phyloP scores from a whole-genome alignment of 179 eudicot species.

The Beta lomatogona region DNA sequence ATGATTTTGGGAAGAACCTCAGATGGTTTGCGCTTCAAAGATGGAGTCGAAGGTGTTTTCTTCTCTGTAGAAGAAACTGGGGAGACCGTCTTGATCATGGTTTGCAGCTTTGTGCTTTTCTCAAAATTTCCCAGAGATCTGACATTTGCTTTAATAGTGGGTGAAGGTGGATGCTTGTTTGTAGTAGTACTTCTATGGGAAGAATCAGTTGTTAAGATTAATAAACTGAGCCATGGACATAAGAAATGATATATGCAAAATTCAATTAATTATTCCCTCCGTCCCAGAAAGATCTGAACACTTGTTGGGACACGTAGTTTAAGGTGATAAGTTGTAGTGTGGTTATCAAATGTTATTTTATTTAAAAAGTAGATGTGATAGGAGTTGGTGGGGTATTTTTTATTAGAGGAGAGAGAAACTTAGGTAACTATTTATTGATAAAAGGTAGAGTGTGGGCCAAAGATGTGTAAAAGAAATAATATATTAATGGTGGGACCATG shows the following conservation, averaged over 20 bases:
- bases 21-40: slow-evolving; percentile 64
- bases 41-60: slow-evolving; percentile 43
- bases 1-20: slow-evolving; percentile 49
- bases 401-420: too few species aligned
- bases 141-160: slow-evolving; percentile 30
- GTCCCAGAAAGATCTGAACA: too few species aligned
- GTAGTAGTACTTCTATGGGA: slow-evolving; percentile 35
- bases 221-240: slow-evolving; percentile 6
- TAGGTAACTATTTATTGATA: too few species aligned
- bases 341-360: slow-evolving; percentile 42
- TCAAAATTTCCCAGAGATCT: slow-evolving; percentile 33
- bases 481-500: too few species aligned
- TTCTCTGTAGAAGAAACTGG: slow-evolving; percentile 31
- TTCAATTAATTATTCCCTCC: slow-evolving; percentile 14
- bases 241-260: slow-evolving; percentile 9
- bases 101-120: slow-evolving; percentile 28
- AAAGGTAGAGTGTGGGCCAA: too few species aligned
- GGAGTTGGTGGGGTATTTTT: too few species aligned
- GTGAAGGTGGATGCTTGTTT: slow-evolving; percentile 29
- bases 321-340: too few species aligned
- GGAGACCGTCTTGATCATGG: slow-evolving; percentile 29
- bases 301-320: too few species aligned
- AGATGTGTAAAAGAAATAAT: too few species aligned
- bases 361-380: too few species aligned
- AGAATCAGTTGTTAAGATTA: slow-evolving; percentile 2